These are phyloP conservation scores for Taphrina wiesneri DNA, from an alignment of 1,139 yeast genomes.

Conservation along the genomic window DNA sequence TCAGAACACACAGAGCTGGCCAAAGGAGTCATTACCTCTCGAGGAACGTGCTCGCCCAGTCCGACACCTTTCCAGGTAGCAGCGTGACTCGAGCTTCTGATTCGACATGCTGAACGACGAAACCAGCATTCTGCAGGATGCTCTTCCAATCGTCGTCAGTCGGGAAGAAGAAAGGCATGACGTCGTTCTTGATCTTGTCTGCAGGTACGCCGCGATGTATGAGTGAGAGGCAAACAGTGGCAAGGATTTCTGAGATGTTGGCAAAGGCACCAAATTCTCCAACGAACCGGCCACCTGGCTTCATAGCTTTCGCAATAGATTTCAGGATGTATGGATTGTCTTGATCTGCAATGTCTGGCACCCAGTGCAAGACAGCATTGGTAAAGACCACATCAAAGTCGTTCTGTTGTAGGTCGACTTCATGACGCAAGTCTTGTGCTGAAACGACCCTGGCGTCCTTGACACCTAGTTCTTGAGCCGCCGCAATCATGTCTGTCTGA, in stretches of 20 bases:
- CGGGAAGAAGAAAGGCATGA: conserved; percentile 31
- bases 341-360: conserved; percentile 22
- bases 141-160: conserved; percentile 1
- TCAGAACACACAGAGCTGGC: background rate
- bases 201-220: conserved; percentile 22
- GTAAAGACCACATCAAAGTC: conserved; percentile 33
- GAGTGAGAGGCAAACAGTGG: conserved; percentile 17
- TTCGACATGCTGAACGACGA: conserved; percentile 10
- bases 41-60: conserved; percentile 13
- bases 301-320: conserved; percentile 26
- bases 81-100: conserved; percentile 15
- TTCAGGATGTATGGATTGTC: conserved; percentile 13
- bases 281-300: conserved; percentile 32
- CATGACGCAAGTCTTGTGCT: conserved; percentile 9
- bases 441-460: conserved; percentile 16
- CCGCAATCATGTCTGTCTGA: conserved; percentile 19
- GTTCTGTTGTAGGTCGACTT: conserved; percentile 8
- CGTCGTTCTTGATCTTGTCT: conserved; percentile 14
- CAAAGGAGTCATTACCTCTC: background rate
- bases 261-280: conserved; percentile 35
- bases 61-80: conserved; percentile 20
- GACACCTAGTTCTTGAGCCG: conserved; percentile 22
- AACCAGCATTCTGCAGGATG: conserved; percentile 30
- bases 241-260: conserved; percentile 24
- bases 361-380: conserved; percentile 36